These are phyloP conservation scores for Scorias spongiosa DNA, from an alignment of 2,329 filamentous ascomycete species.

Conservation along the genomic window DNA sequence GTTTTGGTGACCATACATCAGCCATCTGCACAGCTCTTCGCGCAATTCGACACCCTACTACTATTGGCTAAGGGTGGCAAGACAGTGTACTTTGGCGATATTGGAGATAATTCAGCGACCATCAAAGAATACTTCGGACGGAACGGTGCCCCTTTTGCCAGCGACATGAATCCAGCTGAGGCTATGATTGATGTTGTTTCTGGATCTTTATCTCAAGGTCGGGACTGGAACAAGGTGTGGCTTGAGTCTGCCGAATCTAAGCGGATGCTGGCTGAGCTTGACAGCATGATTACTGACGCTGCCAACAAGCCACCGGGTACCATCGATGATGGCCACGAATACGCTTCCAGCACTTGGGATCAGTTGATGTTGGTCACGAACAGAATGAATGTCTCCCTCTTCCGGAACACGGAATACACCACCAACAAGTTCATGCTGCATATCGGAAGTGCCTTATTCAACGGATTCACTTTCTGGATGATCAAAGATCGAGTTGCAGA, in stretches of 20 bases:
- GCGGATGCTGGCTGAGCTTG: conserved; percentile 20
- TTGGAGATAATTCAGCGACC: conserved; percentile 27
- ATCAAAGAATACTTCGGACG: conserved; percentile 34
- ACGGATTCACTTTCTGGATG: conserved; percentile 35
- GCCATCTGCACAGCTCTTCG: conserved; percentile 50
- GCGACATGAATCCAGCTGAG: conserved; percentile 60
- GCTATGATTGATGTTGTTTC: conserved; percentile 47
- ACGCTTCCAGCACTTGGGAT: conserved; percentile 62
- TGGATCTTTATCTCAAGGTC: conserved; percentile 26
- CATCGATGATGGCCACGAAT: conserved; percentile 39
- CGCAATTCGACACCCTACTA: conserved; percentile 50
- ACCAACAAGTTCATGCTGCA: conserved; percentile 48
- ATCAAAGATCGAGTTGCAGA: conserved; percentile 20
- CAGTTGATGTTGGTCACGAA: conserved; percentile 61
- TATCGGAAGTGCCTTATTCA: conserved; percentile 35
- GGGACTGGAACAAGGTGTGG: conserved; percentile 32
- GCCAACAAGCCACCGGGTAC: conserved; percentile 44
- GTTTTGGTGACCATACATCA: conserved; percentile 58
- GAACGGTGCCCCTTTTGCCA: conserved; percentile 37
- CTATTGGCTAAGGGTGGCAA: conserved; percentile 50
- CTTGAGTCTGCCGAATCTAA: conserved; percentile 23
- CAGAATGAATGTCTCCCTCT: conserved; percentile 44
- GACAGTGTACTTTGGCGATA: conserved; percentile 51
- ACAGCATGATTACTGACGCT: conserved; percentile 30
- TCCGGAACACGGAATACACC: conserved; percentile 51